Conservation (phyloP, 164 flowering plant genomes). For the Litsea cubeba region DNA sequence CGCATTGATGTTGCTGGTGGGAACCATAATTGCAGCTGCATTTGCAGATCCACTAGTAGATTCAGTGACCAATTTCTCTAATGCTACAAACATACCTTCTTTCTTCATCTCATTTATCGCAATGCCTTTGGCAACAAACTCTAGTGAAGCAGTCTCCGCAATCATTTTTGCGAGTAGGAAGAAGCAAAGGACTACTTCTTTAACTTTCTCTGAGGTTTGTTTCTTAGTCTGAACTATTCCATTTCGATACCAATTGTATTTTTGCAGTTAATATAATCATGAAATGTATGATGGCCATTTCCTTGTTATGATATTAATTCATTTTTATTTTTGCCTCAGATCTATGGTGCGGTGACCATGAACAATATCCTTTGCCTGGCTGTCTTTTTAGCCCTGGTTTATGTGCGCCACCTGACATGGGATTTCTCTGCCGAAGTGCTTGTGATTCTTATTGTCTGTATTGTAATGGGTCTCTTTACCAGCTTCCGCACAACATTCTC, state of each 20-base stretch:
- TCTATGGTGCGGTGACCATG: slow-evolving; percentile 76
- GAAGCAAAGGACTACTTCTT: slow-evolving; percentile 60
- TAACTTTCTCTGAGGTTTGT: slow-evolving; percentile 71
- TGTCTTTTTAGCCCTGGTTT: slow-evolving; percentile 65
- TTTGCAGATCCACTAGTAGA: slow-evolving; percentile 92
- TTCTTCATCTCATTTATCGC: slow-evolving; percentile 87
- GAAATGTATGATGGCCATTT: slow-evolving; percentile 11
- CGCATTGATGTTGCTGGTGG: slow-evolving; percentile 48
- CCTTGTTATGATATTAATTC: background rate
- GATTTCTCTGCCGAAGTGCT: slow-evolving; percentile 77
- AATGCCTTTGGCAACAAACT: slow-evolving; percentile 82
- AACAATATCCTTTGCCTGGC: slow-evolving; percentile 62
- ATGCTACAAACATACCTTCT: slow-evolving; percentile 72
- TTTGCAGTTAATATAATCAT: slow-evolving; percentile 10
- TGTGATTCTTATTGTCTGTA: slow-evolving; percentile 49
- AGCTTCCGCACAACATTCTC: slow-evolving; percentile 71
- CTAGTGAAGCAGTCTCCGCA: slow-evolving; percentile 85
- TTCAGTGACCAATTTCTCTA: slow-evolving; percentile 73
- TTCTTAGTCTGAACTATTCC: slow-evolving; percentile 8
- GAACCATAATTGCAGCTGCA: slow-evolving; percentile 64
- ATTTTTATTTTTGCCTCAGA: slow-evolving; percentile 34
- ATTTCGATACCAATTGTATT: too few species aligned
- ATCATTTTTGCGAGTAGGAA: slow-evolving; percentile 70
- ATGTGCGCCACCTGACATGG: slow-evolving; percentile 58
- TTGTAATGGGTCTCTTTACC: slow-evolving; percentile 58